Percentiles rank a stretch among this genome's conserved stretches.
Evolutionary conservation across 2,329 filamentous ascomycete genomes (phyloP).

Genomic region (Dothidotthia symphoricarpi): DNA sequence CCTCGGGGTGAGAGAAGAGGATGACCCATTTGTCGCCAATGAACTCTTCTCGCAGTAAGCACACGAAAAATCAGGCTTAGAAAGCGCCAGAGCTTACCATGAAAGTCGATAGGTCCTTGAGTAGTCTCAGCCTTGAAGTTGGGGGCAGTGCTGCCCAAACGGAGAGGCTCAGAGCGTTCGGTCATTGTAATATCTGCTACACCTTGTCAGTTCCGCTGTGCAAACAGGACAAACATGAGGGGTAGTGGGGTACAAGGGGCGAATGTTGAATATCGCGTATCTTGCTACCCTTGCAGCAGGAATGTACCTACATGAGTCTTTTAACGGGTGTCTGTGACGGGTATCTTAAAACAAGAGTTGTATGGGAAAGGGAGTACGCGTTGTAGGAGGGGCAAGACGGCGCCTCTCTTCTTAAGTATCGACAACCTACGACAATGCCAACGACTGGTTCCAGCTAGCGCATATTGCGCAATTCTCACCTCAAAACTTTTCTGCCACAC

Average conservation of each 20-base stretch:
- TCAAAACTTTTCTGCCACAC: slow-evolving; percentile 29
- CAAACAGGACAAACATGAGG: slow-evolving; percentile 32
- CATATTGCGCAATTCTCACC: slow-evolving; percentile 37
- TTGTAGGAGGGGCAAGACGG: slow-evolving; percentile 13
- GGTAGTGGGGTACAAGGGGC: slow-evolving; percentile 29
- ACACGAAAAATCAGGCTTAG: not conserved
- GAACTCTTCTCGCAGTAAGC: slow-evolving; percentile 47
- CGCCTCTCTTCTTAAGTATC: slow-evolving; percentile 26
- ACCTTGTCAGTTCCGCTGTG: slow-evolving; percentile 14
- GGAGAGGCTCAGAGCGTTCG: slow-evolving; percentile 49
- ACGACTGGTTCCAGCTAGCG: slow-evolving; percentile 28
- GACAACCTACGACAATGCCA: slow-evolving; percentile 13
- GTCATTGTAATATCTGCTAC: slow-evolving; percentile 28
- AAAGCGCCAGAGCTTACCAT: slow-evolving; percentile 38
- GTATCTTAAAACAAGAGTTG: slow-evolving; percentile 10
- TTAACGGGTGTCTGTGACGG: slow-evolving; percentile 3
- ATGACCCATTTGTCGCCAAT: slow-evolving; percentile 69
- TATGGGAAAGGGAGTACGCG: slow-evolving; percentile 5
- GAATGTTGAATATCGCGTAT: slow-evolving; percentile 2
- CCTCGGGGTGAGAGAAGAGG: slow-evolving; percentile 68
- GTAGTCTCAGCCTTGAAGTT: slow-evolving; percentile 70
- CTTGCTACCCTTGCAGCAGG: too few relatives aligned
- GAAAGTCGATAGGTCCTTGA: slow-evolving; percentile 65
- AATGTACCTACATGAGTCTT: too few relatives aligned
- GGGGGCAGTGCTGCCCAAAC: slow-evolving; percentile 64